Conservation (phyloP, 768 basidiomycete species). For the Collybia nuda region DNA sequence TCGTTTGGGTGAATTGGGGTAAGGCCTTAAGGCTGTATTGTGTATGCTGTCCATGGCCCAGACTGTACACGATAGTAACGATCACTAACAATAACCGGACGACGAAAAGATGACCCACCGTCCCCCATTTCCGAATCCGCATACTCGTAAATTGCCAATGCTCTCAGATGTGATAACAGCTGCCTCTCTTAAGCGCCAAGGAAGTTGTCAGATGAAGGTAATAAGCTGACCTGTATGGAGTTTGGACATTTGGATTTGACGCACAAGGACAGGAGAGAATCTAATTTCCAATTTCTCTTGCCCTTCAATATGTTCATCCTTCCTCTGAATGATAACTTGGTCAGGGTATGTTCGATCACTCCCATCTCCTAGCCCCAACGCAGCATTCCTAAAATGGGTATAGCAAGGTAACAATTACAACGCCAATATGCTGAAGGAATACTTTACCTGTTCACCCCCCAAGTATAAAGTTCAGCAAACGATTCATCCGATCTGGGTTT, state of each 20-base stretch:
- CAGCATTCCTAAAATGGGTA: constrained; percentile 62
- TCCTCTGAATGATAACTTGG: constrained; percentile 53
- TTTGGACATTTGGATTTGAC: constrained; percentile 78
- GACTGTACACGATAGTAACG: constrained; percentile 33
- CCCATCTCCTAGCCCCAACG: constrained; percentile 81
- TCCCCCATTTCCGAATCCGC: constrained; percentile 89
- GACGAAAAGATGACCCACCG: constrained; percentile 44
- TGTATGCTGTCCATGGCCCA: constrained; percentile 76
- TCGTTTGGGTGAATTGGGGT: constrained; percentile 50
- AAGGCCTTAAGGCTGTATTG: constrained; percentile 72
- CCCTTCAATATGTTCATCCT: constrained; percentile 25
- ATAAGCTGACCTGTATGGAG: constrained; percentile 73
- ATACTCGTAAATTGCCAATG: constrained; percentile 74
- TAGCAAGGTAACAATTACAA: not conserved
- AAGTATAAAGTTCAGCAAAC: constrained; percentile 73
- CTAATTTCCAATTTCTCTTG: constrained; percentile 37
- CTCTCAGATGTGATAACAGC: constrained; percentile 71
- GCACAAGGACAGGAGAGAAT: constrained; percentile 64
- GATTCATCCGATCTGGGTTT: constrained; percentile 42
- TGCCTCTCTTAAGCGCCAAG: constrained; percentile 8
- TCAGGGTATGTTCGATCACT: constrained; percentile 82
- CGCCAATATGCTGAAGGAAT: too few relatives aligned
- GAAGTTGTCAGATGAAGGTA: not conserved
- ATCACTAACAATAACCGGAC: not conserved
- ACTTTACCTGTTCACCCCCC: constrained; percentile 79